Evolutionary conservation across 331 rosid species (phyloP), one percentile per base, ranked within the genome.

Genomic region (Acacia concinna): DNA sequence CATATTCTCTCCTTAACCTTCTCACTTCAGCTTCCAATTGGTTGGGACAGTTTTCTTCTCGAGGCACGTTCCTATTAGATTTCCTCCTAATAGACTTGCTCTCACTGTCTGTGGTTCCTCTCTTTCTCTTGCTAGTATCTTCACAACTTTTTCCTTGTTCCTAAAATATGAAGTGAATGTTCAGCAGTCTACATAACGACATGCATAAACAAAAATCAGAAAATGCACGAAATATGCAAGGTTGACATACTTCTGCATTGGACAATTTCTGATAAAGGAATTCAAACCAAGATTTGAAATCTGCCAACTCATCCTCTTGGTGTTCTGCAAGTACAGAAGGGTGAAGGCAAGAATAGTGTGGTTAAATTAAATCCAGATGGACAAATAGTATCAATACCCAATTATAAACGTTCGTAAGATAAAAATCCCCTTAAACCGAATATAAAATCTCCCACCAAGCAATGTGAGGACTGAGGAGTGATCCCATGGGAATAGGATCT

Each of bases 231-330:
- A 49, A 34, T 59, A 67, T 66, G 72, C 73, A 68, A 68, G 12
- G 78, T 14, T 17, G 46, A 81, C 90, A 37, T 88, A 92, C 98
- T 78, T 89, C 83, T 46, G 71, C 82, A 67, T 82, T 37, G 2
- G 85, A 31, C 59, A 70, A 74, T 65, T 86, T 80, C 23, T 46
- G 41, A 73, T 82, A 74, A n/a, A 87, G 84, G 41, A 60, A 73
- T 73, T 85, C 89, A 76, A 87, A 83, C 79, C 84, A 82, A n/a
- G 78, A 83, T 75, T 87, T 87, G 57, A 93, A 89, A 89, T 88
- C 97, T 17, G 64, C 87, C 87, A 93, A 81, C 37, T 96, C 98
- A 69, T 74, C 73, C 46, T 88, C 86, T 37, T 85, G 43, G 14
- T 84, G 75, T 43, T 85, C 98, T 93, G 91, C 71, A 81, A 75